A percentile compares a stretch with the other conserved stretches of the same genome.
These are phyloP conservation scores for Alternaria gaisen DNA, from an alignment of 2,329 filamentous ascomycete species.

Conservation along the genomic window DNA sequence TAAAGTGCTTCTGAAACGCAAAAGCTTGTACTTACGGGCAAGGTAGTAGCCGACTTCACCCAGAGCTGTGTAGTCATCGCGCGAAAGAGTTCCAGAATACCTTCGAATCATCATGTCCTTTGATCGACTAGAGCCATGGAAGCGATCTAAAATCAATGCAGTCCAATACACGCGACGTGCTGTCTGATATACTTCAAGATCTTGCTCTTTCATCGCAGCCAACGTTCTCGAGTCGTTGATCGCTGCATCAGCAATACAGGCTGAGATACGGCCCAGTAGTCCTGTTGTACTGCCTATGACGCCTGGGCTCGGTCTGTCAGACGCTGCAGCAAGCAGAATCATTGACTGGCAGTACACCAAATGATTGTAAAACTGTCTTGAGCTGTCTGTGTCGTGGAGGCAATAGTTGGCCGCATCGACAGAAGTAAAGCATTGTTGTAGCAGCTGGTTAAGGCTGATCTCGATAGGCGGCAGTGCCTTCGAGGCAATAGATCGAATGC, in stretches of 20 bases:
- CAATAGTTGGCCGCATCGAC: slow-evolving; percentile 42
- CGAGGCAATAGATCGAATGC: slow-evolving; percentile 43
- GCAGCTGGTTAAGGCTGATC: slow-evolving; percentile 35
- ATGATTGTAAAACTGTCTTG: slow-evolving; percentile 43
- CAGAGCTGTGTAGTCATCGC: slow-evolving; percentile 43
- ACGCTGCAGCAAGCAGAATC: slow-evolving; percentile 43
- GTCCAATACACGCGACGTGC: slow-evolving; percentile 50
- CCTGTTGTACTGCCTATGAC: slow-evolving; percentile 40
- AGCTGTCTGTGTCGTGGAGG: slow-evolving; percentile 37
- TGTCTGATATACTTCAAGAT: slow-evolving; percentile 39
- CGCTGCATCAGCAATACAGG: slow-evolving; percentile 41
- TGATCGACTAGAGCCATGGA: slow-evolving; percentile 46
- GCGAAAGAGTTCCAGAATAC: slow-evolving; percentile 41
- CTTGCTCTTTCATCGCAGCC: slow-evolving; percentile 39
- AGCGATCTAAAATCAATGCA: slow-evolving; percentile 49
- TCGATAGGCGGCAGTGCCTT: slow-evolving; percentile 40
- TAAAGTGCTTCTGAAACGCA: not conserved
- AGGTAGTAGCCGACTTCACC: slow-evolving; percentile 48
- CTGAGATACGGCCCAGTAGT: slow-evolving; percentile 43
- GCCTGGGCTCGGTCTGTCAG: slow-evolving; percentile 42
- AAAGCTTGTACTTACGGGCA: slow-evolving; percentile 40
- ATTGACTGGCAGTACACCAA: slow-evolving; percentile 47
- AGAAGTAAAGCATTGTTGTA: slow-evolving; percentile 40
- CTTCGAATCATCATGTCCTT: slow-evolving; percentile 46
- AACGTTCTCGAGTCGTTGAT: slow-evolving; percentile 44